These are phyloP conservation scores for Taiwanofungus camphoratus DNA, from an alignment of 1,284 basidiomycete genomes.

Conservation along the genomic window DNA sequence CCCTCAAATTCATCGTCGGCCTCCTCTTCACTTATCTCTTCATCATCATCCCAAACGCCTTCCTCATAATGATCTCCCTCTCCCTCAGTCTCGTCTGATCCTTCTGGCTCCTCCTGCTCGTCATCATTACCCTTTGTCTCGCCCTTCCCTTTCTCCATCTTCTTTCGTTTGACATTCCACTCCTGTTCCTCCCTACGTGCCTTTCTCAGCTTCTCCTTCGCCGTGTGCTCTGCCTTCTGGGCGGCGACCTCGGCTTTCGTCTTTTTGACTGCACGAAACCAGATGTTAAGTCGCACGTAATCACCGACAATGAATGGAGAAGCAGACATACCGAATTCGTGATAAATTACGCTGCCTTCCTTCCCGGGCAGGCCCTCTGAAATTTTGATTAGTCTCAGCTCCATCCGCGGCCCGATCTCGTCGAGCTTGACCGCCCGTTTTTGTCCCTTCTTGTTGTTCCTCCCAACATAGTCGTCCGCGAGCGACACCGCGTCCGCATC, in stretches of 20 bases:
- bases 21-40: constrained; percentile 56
- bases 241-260: constrained; percentile 64
- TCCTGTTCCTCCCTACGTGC: constrained; percentile 84
- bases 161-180: constrained; percentile 80
- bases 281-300: constrained; percentile 7
- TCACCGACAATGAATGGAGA: not conserved
- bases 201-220: constrained; percentile 68
- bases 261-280: constrained; percentile 66
- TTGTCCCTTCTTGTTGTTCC: constrained; percentile 89
- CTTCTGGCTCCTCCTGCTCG: constrained; percentile 36
- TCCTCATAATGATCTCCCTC: constrained; percentile 40
- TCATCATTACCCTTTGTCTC: constrained; percentile 36
- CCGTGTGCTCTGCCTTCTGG: constrained; percentile 70
- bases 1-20: too few species aligned
- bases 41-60: constrained; percentile 57
- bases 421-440: constrained; percentile 88
- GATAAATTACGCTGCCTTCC: constrained; percentile 86
- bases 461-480: constrained; percentile 89
- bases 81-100: constrained; percentile 32
- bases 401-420: constrained; percentile 95
- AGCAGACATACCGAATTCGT: constrained; percentile 71
- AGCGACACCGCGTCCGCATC: constrained; percentile 77
- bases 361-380: constrained; percentile 89
- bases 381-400: constrained; percentile 90
- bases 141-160: constrained; percentile 34